Base-by-base conservation (phyloP, 2,329 filamentous ascomycete species). In the Aureobasidium pullulans region DNA sequence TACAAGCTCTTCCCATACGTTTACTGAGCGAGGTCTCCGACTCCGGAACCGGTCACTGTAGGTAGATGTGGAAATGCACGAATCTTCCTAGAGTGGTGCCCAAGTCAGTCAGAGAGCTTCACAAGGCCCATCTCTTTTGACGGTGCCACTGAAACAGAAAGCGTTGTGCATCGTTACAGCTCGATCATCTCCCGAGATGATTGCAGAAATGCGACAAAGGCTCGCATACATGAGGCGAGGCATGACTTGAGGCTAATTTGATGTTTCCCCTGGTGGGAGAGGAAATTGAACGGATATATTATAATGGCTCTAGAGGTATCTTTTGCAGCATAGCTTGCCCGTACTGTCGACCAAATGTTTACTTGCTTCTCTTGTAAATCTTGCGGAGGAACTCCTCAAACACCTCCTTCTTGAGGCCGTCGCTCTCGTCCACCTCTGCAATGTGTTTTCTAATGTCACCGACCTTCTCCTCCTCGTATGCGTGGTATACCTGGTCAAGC, bases 341-440 rank as follows among this genome's bases (percentile, higher is more conserved):
- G 31, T 52, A 16, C 49, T 52, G 48, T 52, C 23, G 48, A 52
- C n/a, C 48, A 52, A 36, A 19, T 13, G 7, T 75, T 73, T 89
- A 97, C 78, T 96, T 97, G 83, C 84, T 94, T 71, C 94, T 84
- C 85, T 96, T 96, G 84, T 97, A 97, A 72, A 99, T 97, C 84
- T 99, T 99, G 75, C 81, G 80, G 65, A 99, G 79, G 81, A 97
- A 99, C 46, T 84, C 82, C 68, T 96, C 88, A 66, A 97, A 96
- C 42, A 97, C 84, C 61, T 81, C 83, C 82, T 90, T 94, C 83
- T 95, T 96, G 70, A 99, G 77, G 15, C 94, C 94, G 64, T 88
- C 83, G 63, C 81, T 86, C 81, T 96, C 92, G 70, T 99, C 91
- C 56, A 97, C 79, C 62, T 85, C 77, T 23, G 80, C 81, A 69